A percentile compares a stretch with the other conserved stretches of the same genome.
Conservation (phyloP, 306 rosid species). For the Cercis canadensis region DNA sequence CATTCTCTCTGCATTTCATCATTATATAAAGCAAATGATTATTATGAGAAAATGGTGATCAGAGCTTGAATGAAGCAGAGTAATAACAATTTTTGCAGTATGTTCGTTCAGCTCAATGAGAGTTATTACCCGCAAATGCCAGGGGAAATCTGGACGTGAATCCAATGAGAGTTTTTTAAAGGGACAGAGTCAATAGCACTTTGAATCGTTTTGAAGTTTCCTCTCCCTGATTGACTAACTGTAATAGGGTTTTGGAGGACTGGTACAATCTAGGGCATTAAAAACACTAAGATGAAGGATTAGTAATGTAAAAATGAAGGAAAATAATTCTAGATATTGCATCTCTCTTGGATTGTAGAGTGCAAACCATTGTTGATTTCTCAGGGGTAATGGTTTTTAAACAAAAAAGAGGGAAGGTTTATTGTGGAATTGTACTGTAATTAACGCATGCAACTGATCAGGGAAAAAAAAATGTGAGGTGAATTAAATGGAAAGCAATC, state of each 20-base stretch:
- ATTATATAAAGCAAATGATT: too few species aligned
- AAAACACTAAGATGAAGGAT: neutral
- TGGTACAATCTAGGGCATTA: constrained; percentile 12
- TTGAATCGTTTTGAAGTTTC: constrained; percentile 27
- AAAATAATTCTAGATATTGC: neutral
- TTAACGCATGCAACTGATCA: too few species aligned
- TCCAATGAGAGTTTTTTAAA: constrained; percentile 36
- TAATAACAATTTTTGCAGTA: neutral
- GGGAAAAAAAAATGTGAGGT: too few species aligned
- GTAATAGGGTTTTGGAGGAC: constrained; percentile 10
- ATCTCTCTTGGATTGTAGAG: neutral
- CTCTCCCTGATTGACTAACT: neutral
- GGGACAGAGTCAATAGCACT: constrained; percentile 37
- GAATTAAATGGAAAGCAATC: too few species aligned
- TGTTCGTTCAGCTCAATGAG: neutral
- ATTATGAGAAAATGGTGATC: too few species aligned
- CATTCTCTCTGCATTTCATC: constrained; percentile 29
- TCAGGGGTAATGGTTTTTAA: too few species aligned
- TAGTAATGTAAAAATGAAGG: neutral
- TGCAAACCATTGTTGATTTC: too few species aligned
- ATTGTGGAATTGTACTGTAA: too few species aligned
- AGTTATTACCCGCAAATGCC: constrained; percentile 36
- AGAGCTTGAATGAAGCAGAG: neutral
- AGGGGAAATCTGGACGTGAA: constrained; percentile 34
- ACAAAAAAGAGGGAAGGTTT: too few species aligned